Evolutionary conservation across 371 early-diverging fungal genomes (phyloP), one percentile per base, ranked within the genome.

Genomic region (Mortierella sp.): DNA sequence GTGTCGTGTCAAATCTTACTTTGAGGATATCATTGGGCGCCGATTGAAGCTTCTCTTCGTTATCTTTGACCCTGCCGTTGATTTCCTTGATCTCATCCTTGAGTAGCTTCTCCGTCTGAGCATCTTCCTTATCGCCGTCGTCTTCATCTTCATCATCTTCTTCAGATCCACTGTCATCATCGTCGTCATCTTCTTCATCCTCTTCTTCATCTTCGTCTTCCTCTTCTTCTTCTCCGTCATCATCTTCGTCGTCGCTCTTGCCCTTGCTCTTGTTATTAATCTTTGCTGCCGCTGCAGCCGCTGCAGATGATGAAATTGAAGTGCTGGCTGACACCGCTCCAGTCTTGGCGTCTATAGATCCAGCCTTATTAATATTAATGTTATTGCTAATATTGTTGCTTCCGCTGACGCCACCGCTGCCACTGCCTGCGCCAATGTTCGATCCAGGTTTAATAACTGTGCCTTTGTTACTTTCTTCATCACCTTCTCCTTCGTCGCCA

Each of bases 11-110:
- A 11, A 45, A 45, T 33, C 57, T 57, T 77, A 84, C 85, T 68
- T 84, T 83, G 58, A 89, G 84, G 33, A 89, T 87, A 4, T 84
- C 86, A 62, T 89, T 89, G n/a, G 86, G 87, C 0, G 88, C 89
- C 16, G 89, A 86, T 10, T 84, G 83, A 21, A 89, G 68, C 50
- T 88, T 87, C 1, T 81, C 86, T 28, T 71, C 62, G 66, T 84
- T 88, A 38, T 84, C 85, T 10, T 67, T 67, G 59, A 89, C 78
- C 32, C 80, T 89, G 45, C 74, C 74, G 50, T 87, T 84, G 58
- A 89, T 66, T 50, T 89, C 89, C 3, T 68, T 84, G 47, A 87
- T 86, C 59, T 88, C 89, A 67, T 89, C 89, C 67, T 79, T 85
- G 32, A 89, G 73, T 55, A 89, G 60, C 74, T 84, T 84, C 60